Evolutionary conservation across 2,329 filamentous ascomycete species (phyloP), one percentile per base, ranked within the genome.

Genomic region (Aspergillus sp.): DNA sequence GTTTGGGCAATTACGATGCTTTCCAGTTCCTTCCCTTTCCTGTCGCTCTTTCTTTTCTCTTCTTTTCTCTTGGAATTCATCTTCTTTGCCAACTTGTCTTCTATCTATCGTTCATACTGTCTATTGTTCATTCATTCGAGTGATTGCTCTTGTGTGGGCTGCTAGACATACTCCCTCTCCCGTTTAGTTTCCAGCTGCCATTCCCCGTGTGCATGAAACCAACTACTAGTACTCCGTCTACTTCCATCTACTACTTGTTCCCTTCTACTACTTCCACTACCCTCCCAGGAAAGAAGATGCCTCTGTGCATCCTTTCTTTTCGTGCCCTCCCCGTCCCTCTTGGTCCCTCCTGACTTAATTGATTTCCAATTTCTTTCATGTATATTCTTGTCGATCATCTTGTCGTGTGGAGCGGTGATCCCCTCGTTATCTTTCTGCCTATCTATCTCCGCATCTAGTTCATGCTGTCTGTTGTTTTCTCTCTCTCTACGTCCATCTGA

Each of bases 1-100:
- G 49, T 66, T 70, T 67, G 64, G 63, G 63, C 52, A 57, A 63
- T 68, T 42, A 17, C 25, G 53, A 42, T 42, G 38, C 10, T 30
- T 30, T 30, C 27, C 27, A 10, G 11, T 36, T 36, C 17, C 50
- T 17, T 68, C 17, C 19, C 36, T 59, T 52, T 60, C 50, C 51
- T 52, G 25, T 25, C n/a, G 13, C 27, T 41, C 15, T 54, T 38
- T 32, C 27, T 30, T 21, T 17, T 52, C 44, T 25, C 52, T 49
- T 41, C 50, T 56, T 13, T 49, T 21, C 15, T 38, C 54, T 50
- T 47, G n/a, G 42, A 19, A 39, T 41, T 54, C 23, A 19, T 30
- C 27, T 30, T 30, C 27, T 15, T 27, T 27, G 25, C 25, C 17
- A 21, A 38, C 44, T 13, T 36, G 38, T 47, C 23, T 23, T 53